Evolutionary conservation across 2,329 filamentous ascomycete genomes (phyloP).

Genomic region (Nigrospora oryzae): DNA sequence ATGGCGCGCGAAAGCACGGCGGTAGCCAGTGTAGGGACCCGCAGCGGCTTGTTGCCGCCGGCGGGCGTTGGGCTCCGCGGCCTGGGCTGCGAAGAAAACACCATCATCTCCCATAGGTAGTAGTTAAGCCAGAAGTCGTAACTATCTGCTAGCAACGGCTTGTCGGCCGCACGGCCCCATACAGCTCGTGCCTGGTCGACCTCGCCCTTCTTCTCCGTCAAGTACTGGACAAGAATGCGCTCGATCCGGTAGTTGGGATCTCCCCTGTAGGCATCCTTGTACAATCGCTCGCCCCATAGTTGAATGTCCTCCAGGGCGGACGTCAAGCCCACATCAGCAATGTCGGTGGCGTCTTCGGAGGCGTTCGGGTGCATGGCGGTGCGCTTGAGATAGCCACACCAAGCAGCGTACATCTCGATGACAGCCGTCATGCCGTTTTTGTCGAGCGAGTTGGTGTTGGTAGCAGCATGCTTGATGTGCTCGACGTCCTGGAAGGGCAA

Average conservation of each 20-base stretch:
- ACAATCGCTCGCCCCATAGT: conserved; percentile 66
- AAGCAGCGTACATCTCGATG: conserved; percentile 84
- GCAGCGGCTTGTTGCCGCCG: conserved; percentile 35
- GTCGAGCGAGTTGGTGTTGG: conserved; percentile 75
- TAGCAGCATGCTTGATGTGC: conserved; percentile 85
- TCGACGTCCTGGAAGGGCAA: conserved; percentile 75
- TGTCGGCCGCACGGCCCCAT: conserved; percentile 62
- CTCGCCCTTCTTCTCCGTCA: conserved; percentile 75
- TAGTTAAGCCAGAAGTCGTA: conserved; percentile 93
- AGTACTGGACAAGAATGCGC: conserved; percentile 84
- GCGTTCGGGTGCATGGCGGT: conserved; percentile 68
- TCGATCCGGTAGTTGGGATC: conserved; percentile 85
- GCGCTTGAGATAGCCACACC: conserved; percentile 89
- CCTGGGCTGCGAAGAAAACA: conserved; percentile 26
- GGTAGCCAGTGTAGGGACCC: conserved; percentile 67
- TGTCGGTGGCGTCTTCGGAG: conserved; percentile 74
- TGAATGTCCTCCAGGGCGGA: conserved; percentile 81
- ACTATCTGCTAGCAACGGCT: conserved; percentile 61
- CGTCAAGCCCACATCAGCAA: conserved; percentile 81
- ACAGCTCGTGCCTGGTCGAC: conserved; percentile 67
- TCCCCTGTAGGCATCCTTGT: conserved; percentile 69
- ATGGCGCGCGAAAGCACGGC: conserved; percentile 67
- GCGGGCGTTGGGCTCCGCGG: conserved; percentile 38
- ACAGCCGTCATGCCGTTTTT: conserved; percentile 80
- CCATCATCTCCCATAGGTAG: conserved; percentile 83